These are phyloP conservation scores for Ichthyophthirius multifiliis DNA, from an alignment of 169 alveolate species.

Conservation along the genomic window DNA sequence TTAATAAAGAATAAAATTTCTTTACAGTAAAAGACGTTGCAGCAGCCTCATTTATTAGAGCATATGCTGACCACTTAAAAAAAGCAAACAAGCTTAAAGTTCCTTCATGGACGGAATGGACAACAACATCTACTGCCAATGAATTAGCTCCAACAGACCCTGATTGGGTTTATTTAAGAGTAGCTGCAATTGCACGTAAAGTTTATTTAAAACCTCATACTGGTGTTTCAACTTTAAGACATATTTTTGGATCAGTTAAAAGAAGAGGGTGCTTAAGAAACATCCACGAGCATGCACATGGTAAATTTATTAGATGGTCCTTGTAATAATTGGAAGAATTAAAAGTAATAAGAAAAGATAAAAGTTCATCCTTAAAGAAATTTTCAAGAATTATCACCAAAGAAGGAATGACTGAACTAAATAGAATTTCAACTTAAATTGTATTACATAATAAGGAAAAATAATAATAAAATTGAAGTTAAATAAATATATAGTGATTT, in stretches of 20 bases:
- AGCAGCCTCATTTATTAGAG: conserved; percentile 92
- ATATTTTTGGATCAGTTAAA: conserved; percentile 91
- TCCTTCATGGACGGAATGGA: conserved; percentile 63
- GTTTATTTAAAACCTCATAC: conserved; percentile 92
- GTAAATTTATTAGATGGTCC: conserved; percentile 94
- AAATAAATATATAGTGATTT: too few species aligned
- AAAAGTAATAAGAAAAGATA: conserved; percentile 92
- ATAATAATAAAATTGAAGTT: too few species aligned
- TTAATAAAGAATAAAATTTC: too few species aligned
- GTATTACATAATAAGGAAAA: too few species aligned
- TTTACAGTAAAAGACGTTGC: conserved; percentile 94
- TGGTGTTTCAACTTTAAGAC: conserved; percentile 92
- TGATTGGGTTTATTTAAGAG: conserved; percentile 96
- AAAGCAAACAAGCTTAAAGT: conserved; percentile 91
- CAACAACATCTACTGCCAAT: conserved; percentile 70
- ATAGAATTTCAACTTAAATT: conserved; percentile 71
- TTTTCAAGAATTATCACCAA: conserved; percentile 67
- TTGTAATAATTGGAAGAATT: conserved; percentile 91
- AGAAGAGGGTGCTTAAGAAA: conserved; percentile 91
- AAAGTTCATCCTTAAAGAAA: conserved; percentile 78
- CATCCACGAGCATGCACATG: conserved; percentile 92
- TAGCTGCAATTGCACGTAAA: conserved; percentile 95
- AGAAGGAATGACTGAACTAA: conserved; percentile 71
- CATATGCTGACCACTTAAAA: conserved; percentile 94
- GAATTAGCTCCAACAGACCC: conserved; percentile 95